Evolutionary conservation across 1,284 basidiomycete genomes (phyloP), one percentile per base, ranked within the genome.

Genomic region (Phaffia rhodozyma): DNA sequence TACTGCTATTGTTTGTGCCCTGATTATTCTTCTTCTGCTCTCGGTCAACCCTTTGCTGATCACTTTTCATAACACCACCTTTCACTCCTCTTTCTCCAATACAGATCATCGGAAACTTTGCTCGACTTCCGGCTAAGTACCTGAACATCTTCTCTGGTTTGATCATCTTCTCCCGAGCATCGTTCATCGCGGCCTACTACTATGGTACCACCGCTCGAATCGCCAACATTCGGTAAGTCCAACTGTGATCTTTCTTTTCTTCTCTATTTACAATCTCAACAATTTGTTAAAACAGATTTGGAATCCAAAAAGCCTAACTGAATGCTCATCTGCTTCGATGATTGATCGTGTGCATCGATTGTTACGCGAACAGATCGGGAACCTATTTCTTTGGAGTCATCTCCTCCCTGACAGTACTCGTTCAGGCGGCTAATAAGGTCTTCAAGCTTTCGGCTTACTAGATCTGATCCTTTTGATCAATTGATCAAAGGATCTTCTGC

Each of bases 161-260:
- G 27, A 72, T 73, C 68, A 59, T 74, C 47, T 61, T 55, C 34
- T 68, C 70, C 20, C 63, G 72, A 50, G 6, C 68, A n/a, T 67
- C 60, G 6, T 74, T 67, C 67, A 71, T 63, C 63, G 18, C 66
- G 27, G 52, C 71, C 49, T 74, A 72, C 70, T 70, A 71, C 66
- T 52, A 50, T 30, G 62, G 65, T 54, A 27, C 47, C 18, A 58
- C 62, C 13, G 34, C 50, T n/a, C 38, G 18, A 11, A 51, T 38
- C 16, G 54, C 64, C 20, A 50, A 29, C 57, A 55, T 58, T 43
- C 59, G 68, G 61, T 61, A 50, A 29, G 54, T 48, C 21, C 50
- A 55, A 27, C 65, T 2, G 57, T 60, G 57, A 62, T 43, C 32
- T 43, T 30, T 59, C 62, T 21, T 3, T 61, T 49, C 29, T 59